phyloP scores from a whole-genome alignment of 2,329 filamentous ascomycete genomes.

The Gnomoniopsis smithogilvyi region DNA sequence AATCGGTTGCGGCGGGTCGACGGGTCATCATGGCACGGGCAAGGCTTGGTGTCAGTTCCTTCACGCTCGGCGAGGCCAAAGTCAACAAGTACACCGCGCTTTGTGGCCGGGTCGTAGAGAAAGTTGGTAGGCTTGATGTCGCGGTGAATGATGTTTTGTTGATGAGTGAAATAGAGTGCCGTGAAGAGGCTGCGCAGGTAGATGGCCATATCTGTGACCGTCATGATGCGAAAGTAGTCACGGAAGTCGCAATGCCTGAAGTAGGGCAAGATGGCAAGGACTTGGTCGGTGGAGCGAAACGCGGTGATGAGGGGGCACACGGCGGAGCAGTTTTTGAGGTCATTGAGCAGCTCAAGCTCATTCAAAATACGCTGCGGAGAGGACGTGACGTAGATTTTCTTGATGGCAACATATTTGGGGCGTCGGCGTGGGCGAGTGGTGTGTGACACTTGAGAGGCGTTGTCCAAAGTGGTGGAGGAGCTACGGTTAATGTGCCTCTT shows the following conservation, averaged over 20 bases:
- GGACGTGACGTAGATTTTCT: slow-evolving; percentile 99
- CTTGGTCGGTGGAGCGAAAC: slow-evolving; percentile 92
- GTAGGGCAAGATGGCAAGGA: slow-evolving; percentile 91
- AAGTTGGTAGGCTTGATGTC: slow-evolving; percentile 99
- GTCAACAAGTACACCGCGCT: slow-evolving; percentile 91
- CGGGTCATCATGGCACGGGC: slow-evolving; percentile 70
- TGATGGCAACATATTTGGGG: slow-evolving; percentile 87
- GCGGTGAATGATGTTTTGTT: slow-evolving; percentile 80
- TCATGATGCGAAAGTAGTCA: slow-evolving; percentile 89
- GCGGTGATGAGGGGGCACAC: slow-evolving; percentile 96
- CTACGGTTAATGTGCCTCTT: slow-evolving; percentile 45
- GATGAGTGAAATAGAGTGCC: slow-evolving; percentile 79
- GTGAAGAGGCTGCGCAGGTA: slow-evolving; percentile 89
- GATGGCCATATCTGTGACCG: slow-evolving; percentile 77
- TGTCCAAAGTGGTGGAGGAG: slow-evolving; percentile 22
- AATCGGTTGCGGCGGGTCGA: slow-evolving; percentile 60
- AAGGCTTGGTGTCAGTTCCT: slow-evolving; percentile 73
- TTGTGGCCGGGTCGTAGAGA: slow-evolving; percentile 77
- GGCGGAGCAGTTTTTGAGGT: slow-evolving; percentile 75
- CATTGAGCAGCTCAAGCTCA: slow-evolving; percentile 89
- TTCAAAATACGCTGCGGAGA: slow-evolving; percentile 92
- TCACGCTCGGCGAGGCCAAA: slow-evolving; percentile 93
- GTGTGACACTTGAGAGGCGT: slow-evolving; percentile 20
- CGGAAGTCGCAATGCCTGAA: slow-evolving; percentile 95
- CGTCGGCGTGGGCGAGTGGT: slow-evolving; percentile 27